Conservation (phyloP, 495 filamentous ascomycete species). For the Xylaria scruposa region DNA sequence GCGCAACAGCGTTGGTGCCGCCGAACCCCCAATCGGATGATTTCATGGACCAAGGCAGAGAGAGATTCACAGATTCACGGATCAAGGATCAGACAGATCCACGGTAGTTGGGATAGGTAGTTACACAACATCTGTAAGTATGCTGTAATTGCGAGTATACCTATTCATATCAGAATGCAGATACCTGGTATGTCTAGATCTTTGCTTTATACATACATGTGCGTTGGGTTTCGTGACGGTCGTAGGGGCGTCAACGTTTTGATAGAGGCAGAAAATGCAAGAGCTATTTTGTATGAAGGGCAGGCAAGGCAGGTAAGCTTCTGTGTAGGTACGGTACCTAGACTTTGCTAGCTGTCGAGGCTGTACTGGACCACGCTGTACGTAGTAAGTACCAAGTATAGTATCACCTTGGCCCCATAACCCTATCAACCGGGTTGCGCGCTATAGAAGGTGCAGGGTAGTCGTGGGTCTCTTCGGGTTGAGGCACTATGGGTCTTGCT, state of each 20-base stretch:
- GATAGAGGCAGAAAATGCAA: too few species aligned
- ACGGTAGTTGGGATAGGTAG: not conserved
- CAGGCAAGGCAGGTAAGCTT: too few species aligned
- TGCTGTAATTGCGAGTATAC: not conserved
- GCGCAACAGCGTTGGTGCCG: not conserved
- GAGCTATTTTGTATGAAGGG: too few species aligned
- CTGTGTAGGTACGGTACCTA: too few species aligned
- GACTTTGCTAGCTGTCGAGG: too few species aligned
- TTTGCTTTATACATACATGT: not conserved
- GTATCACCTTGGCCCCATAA: not conserved
- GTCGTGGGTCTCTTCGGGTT: not conserved
- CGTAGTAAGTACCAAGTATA: too few species aligned
- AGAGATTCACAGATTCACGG: not conserved
- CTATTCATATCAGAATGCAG: not conserved
- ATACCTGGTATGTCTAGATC: too few species aligned
- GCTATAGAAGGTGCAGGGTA: conserved; percentile 2
- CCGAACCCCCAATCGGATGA: not conserved
- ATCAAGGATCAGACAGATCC: not conserved
- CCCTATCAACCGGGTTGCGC: conserved; percentile 1
- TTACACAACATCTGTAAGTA: conserved; percentile 1
- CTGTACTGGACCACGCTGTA: too few species aligned
- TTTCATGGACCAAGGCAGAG: not conserved
- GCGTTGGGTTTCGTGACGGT: not conserved
- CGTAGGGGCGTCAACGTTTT: not conserved
- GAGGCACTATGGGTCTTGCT: not conserved